Evolutionary conservation across 495 filamentous ascomycete species (phyloP).

Genomic region (Cudoniella acicularis): DNA sequence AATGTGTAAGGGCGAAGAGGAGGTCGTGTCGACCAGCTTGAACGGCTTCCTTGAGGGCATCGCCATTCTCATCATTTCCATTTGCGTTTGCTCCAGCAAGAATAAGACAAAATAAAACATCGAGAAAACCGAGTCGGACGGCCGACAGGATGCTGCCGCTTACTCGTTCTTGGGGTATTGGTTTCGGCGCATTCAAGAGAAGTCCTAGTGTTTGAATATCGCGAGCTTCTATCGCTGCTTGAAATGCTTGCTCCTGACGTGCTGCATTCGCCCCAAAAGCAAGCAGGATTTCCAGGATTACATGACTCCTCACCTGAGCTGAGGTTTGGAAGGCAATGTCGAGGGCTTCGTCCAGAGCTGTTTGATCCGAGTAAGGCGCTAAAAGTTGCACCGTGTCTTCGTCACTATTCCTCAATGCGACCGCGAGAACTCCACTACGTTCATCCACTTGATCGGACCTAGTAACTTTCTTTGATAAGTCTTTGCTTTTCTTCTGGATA

Average conservation of each 20-base stretch:
- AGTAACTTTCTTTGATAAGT: background rate
- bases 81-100: background rate
- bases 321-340: background rate
- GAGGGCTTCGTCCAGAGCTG: background rate
- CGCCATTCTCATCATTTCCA: slow-evolving; percentile 4
- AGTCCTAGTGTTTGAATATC: background rate
- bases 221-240: background rate
- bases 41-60: slow-evolving; percentile 3
- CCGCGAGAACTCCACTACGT: background rate
- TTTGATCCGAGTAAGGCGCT: background rate
- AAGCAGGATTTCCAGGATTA: background rate
- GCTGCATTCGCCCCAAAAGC: background rate
- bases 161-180: background rate
- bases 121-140: background rate
- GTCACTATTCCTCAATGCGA: background rate
- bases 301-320: background rate
- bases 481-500: background rate
- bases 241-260: background rate
- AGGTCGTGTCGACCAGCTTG: background rate
- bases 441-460: background rate
- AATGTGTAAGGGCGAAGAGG: background rate
- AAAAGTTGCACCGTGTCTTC: background rate
- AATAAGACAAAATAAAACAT: background rate
- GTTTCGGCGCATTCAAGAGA: background rate
- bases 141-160: background rate